These are phyloP conservation scores for Fraxinus sp. DNA, from an alignment of 305 asterid genomes.

Conservation along the genomic window DNA sequence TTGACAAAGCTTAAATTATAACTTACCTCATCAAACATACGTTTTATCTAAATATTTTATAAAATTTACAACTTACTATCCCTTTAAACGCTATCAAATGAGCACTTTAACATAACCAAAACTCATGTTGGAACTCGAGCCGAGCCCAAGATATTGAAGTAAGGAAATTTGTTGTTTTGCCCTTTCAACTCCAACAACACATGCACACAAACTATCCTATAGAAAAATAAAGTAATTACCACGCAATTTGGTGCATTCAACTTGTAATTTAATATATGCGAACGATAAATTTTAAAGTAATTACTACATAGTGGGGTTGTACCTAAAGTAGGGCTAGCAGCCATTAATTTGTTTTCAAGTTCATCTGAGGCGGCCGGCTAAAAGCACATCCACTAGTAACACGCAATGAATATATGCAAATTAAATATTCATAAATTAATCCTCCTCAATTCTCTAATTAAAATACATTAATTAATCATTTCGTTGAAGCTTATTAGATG, in stretches of 20 bases:
- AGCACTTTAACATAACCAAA: neutral
- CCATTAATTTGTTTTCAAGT: neutral
- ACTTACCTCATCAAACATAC: neutral
- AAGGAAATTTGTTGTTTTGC: neutral
- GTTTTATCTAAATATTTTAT: no score
- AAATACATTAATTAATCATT: neutral
- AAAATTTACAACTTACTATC: no score
- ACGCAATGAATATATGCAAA: neutral
- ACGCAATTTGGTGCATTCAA: neutral
- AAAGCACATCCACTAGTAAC: neutral
- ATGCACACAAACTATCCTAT: neutral
- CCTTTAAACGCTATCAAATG: neutral
- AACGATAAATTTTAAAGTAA: neutral
- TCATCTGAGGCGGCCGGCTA: neutral
- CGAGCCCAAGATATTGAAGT: neutral
- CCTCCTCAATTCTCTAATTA: neutral
- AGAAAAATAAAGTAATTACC: no score
- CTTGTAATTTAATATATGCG: neutral
- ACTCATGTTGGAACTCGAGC: neutral
- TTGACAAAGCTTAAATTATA: no score
- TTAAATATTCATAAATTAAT: neutral
- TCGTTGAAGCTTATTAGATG: neutral
- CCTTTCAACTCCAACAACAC: neutral
- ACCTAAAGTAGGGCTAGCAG: neutral
- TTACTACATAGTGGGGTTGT: neutral